phyloP scores from a whole-genome alignment of 768 basidiomycete genomes.

The Lactarius sp. region DNA sequence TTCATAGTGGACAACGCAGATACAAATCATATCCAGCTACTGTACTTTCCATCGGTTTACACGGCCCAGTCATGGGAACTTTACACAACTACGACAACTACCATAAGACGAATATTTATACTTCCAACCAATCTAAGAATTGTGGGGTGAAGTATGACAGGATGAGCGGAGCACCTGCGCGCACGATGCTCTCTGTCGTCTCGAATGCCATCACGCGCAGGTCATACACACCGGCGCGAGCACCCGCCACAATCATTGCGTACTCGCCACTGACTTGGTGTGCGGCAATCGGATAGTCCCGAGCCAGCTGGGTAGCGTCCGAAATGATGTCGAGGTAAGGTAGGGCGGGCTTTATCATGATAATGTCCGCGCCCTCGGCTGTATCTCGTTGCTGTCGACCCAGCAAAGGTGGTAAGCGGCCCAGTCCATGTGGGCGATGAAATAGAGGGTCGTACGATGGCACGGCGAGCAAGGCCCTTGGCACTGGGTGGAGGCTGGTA shows the following conservation, averaged over 20 bases:
- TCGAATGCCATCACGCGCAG: conserved; percentile 93
- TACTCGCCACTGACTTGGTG: conserved; percentile 98
- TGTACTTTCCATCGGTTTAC: not conserved
- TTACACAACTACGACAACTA: not conserved
- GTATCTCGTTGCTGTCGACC: conserved; percentile 72
- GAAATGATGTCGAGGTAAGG: conserved; percentile 97
- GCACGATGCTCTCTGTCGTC: conserved; percentile 82
- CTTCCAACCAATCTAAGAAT: conserved; percentile 81
- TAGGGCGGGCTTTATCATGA: conserved; percentile 97
- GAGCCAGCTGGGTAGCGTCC: conserved; percentile 75
- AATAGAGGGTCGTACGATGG: conserved; percentile 61
- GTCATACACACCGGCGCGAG: conserved; percentile 89
- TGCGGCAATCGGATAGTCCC: conserved; percentile 89
- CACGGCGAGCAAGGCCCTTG: conserved; percentile 86
- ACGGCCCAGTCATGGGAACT: conserved; percentile 1
- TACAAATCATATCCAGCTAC: not conserved
- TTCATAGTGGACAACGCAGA: not conserved
- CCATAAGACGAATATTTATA: too few relatives aligned
- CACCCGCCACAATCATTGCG: conserved; percentile 95
- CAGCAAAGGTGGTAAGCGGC: not conserved
- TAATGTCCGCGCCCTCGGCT: conserved; percentile 90
- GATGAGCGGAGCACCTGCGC: conserved; percentile 88
- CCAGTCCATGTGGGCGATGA: not conserved
- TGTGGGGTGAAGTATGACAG: conserved; percentile 96
- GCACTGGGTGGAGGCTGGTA: conserved; percentile 92